phyloP scores from a whole-genome alignment of 768 basidiomycete species.

The Naganishia vishniacii region DNA sequence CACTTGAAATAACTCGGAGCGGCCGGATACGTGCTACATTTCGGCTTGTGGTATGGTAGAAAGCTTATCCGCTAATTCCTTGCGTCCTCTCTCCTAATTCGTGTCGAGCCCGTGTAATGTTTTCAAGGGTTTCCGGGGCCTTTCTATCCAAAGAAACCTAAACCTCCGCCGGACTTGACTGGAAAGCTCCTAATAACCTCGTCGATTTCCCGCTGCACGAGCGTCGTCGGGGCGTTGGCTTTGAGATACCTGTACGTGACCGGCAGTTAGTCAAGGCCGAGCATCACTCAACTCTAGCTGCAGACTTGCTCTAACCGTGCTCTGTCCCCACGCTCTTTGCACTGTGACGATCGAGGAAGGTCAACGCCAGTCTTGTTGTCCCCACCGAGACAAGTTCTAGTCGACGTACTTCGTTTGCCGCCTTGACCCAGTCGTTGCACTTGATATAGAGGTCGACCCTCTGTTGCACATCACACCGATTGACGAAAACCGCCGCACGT shows the following conservation, averaged over 20 bases:
- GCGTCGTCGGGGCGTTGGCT: slow-evolving; percentile 69
- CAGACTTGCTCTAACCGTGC: slow-evolving; percentile 71
- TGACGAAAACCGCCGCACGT: slow-evolving; percentile 68
- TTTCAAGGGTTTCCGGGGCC: no score
- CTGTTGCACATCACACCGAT: slow-evolving; percentile 74
- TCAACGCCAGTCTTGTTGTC: slow-evolving; percentile 25
- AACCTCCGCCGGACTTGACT: slow-evolving; percentile 8
- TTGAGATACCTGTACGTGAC: slow-evolving; percentile 60
- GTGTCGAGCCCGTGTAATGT: no score
- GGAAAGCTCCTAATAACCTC: slow-evolving; percentile 41
- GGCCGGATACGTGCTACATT: no score
- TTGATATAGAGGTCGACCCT: slow-evolving; percentile 80
- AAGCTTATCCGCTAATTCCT: no score
- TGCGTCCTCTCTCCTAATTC: no score
- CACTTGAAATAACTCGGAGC: no score
- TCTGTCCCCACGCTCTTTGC: slow-evolving; percentile 82
- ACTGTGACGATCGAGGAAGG: slow-evolving; percentile 44
- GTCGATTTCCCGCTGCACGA: slow-evolving; percentile 68
- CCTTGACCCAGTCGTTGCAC: slow-evolving; percentile 84
- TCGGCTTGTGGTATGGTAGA: no score
- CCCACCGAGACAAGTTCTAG: slow-evolving; percentile 27
- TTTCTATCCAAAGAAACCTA: slow-evolving; percentile 6
- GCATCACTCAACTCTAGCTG: slow-evolving; percentile 17
- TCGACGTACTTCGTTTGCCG: slow-evolving; percentile 59
- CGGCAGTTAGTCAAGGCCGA: not conserved